Evolutionary conservation across 495 filamentous ascomycete genomes (phyloP), one percentile per base, ranked within the genome.

Genomic region (Apodospora peruviana): DNA sequence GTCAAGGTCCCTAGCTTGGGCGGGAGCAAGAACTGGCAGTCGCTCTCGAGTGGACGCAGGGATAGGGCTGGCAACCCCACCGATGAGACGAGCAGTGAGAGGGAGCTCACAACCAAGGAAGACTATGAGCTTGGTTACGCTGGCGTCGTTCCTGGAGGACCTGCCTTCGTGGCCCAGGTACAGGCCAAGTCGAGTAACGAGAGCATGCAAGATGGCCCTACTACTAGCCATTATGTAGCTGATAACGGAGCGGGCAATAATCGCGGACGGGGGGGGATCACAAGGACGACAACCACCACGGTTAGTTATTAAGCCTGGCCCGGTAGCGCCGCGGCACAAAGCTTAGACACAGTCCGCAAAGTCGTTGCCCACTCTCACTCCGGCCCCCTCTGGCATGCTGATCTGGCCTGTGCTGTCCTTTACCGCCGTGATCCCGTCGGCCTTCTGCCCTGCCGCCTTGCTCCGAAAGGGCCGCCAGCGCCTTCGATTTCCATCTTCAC

Each of bases 41-140:
- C 27, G 14, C 7, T 32, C 7, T 7, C 14, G 27, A 32, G n/a
- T n/a, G n/a, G n/a, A n/a, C n/a, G n/a, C n/a, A n/a, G n/a, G n/a
- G n/a, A n/a, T n/a, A n/a, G n/a, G n/a, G n/a, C 43, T 7, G 27
- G 38, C 43, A 53, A 32, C 17, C 18, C 17, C n/a, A 32, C 27
- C 27, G 27, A 32, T 32, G 27, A 32, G 27, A 32, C 27, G 27
- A 32, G 27, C 27, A 32, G 27, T 14, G 27, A 32, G 27, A 32
- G 27, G 27, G 27, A 7, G 7, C 14, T 32, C 27, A 32, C 7
- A 7, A 7, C 7, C 27, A 7, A 32, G 7, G 27, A 32, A 14
- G 14, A 7, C 7, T 7, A 32, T 14, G 27, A 32, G 7, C 27
- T 7, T 14, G 14, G 14, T 7, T 7, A 7, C 7, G 27, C 27